These are phyloP conservation scores for Mitragyna speciosa DNA, from an alignment of 257 asterid species.

Conservation along the genomic window DNA sequence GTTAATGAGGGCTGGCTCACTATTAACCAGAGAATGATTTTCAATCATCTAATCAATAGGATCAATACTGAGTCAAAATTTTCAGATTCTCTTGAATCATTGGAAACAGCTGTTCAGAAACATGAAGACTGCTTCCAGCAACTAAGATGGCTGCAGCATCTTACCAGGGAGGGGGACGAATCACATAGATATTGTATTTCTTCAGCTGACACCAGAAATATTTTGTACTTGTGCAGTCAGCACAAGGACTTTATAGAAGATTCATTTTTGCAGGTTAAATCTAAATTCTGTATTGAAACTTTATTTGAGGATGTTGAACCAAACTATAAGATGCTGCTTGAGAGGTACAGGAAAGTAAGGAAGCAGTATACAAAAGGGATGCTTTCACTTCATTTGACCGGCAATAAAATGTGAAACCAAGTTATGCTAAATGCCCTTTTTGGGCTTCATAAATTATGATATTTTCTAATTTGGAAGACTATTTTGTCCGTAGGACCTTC, in stretches of 20 bases:
- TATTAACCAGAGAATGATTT: conserved; percentile 42
- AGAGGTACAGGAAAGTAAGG: conserved; percentile 60
- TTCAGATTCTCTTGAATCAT: conserved; percentile 33
- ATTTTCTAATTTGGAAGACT: neutral
- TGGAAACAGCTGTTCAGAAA: conserved; percentile 45
- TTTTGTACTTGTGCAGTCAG: conserved; percentile 27
- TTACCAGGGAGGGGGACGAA: conserved; percentile 34
- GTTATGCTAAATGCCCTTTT: neutral
- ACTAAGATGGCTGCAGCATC: conserved; percentile 59
- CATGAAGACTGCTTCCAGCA: conserved; percentile 55
- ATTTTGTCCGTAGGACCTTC: neutral
- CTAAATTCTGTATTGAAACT: conserved; percentile 52
- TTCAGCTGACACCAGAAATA: conserved; percentile 26
- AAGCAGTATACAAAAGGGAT: conserved; percentile 61
- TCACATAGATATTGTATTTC: conserved; percentile 25
- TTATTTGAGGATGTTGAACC: conserved; percentile 47
- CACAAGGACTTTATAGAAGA: conserved; percentile 41
- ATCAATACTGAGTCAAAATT: conserved; percentile 45
- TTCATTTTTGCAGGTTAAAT: conserved; percentile 39
- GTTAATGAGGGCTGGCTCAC: conserved; percentile 36
- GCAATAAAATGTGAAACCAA: conserved; percentile 1
- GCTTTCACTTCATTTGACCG: conserved; percentile 52
- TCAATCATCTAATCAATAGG: conserved; percentile 39
- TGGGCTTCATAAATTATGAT: neutral
- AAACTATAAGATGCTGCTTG: conserved; percentile 47